Percentiles rank a stretch among this genome's conserved stretches.
phyloP scores from a whole-genome alignment of 139 green algal genomes.

The Volvox africanus region DNA sequence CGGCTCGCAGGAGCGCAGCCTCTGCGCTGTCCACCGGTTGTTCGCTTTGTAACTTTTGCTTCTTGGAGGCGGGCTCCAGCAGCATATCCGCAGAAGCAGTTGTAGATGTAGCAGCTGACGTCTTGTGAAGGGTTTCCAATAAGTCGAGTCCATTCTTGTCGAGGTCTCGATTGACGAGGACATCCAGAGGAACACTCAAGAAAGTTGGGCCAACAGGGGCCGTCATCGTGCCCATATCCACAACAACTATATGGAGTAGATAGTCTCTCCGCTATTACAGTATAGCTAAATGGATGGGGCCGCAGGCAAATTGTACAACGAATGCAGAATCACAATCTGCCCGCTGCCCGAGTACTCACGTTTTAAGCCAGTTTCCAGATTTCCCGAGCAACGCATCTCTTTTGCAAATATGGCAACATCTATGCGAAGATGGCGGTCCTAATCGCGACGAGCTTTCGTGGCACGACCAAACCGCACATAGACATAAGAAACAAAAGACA shows the following conservation, averaged over 20 bases:
- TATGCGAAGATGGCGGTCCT: constrained; percentile 16
- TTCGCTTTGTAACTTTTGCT: constrained; percentile 26
- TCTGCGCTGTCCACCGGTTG: constrained; percentile 16
- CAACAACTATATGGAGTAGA: neutral
- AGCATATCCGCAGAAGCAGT: constrained; percentile 13
- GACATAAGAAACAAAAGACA: neutral
- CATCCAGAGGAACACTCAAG: constrained; percentile 9
- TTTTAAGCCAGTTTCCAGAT: neutral
- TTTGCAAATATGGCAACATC: neutral
- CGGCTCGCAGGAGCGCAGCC: constrained; percentile 1
- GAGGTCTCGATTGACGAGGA: constrained; percentile 19
- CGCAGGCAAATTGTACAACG: neutral
- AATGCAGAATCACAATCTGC: neutral
- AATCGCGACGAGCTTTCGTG: neutral
- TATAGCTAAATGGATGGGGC: neutral
- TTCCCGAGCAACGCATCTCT: neutral
- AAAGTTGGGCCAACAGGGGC: neutral
- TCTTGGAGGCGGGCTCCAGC: neutral
- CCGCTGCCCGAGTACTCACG: neutral
- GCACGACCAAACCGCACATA: neutral
- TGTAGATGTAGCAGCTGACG: constrained; percentile 6
- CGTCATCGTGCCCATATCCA: constrained; percentile 14
- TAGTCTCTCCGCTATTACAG: neutral
- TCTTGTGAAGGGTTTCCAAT: constrained; percentile 21
- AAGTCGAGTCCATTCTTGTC: constrained; percentile 11